Evolutionary conservation across 2,329 filamentous ascomycete genomes (phyloP), one percentile per base, ranked within the genome.

Genomic region (Exophiala sp.): DNA sequence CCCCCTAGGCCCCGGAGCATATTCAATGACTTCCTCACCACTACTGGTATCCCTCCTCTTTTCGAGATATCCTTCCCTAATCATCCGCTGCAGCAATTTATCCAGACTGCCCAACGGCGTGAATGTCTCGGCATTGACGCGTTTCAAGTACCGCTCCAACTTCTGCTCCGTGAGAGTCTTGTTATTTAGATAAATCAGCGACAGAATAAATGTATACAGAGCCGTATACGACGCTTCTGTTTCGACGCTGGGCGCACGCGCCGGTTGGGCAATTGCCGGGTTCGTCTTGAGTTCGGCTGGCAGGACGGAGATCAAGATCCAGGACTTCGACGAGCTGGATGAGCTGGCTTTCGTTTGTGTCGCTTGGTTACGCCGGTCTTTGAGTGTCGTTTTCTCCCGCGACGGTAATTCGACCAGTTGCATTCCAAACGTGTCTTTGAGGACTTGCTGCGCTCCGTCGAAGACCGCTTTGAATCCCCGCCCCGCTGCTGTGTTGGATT

Each of bases 391-490:
- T 67, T 89, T 94, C 63, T 96, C 91, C 62, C 79, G 80, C 1
- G 78, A 74, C 0, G 93, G 89, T 43, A 97, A 74, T 68, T 96
- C 90, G 2, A 81, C 76, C 75, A 98, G 79, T 65, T 90, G 79
- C 89, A 97, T 95, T n/a, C 93, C 93, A 68, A 95, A 97, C 1
- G 83, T 77, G 1, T 71, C 70, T 41, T 76, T 73, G 30, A 98
- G 72, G 58, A 86, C 79, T 27, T 73, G 68, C 66, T 98, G 91
- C 35, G 91, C 88, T 34, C 78, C 73, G 0, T 79, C 78, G 62
- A 95, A 96, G 2, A 96, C 81, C 10, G 70, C 66, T 64, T 82
- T 89, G 66, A 96, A 97, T 29, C 81, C 73, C 24, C 84, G 76
- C 5, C 80, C 72, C 16, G 24, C 19, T 18, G 24, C 19, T 4